phyloP scores from a whole-genome alignment of 2,329 filamentous ascomycete genomes.

The Talaromyces marneffei region DNA sequence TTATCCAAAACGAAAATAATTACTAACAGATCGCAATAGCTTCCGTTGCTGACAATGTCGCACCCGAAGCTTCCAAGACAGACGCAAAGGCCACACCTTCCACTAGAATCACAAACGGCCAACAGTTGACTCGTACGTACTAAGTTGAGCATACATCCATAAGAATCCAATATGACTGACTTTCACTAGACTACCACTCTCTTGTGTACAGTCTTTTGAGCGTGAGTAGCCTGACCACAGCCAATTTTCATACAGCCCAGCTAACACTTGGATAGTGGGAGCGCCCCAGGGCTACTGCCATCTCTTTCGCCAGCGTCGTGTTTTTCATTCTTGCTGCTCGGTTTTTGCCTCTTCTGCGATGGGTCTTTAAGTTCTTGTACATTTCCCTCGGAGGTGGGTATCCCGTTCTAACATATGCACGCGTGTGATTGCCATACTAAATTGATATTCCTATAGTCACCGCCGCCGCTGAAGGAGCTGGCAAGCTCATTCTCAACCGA shows the following conservation, averaged over 20 bases:
- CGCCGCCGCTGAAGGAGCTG: constrained; percentile 52
- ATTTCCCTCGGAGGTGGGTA: constrained; percentile 53
- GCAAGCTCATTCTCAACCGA: constrained; percentile 51
- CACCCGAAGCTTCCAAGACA: constrained; percentile 52
- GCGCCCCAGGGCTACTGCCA: constrained; percentile 58
- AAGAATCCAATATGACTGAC: neutral
- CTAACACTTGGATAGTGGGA: constrained; percentile 47
- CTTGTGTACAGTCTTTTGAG: constrained; percentile 61
- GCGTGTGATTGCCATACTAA: neutral
- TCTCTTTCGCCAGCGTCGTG: constrained; percentile 53
- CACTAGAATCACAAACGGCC: constrained; percentile 53
- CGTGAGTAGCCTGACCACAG: constrained; percentile 34
- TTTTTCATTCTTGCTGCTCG: constrained; percentile 57
- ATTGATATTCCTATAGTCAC: constrained; percentile 32
- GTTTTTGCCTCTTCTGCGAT: constrained; percentile 58
- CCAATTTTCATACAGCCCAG: neutral
- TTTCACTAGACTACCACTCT: constrained; percentile 54
- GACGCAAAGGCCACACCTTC: constrained; percentile 47
- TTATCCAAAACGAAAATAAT: neutral
- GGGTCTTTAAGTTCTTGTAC: constrained; percentile 56
- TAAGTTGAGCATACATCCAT: neutral
- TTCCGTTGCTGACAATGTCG: constrained; percentile 53
- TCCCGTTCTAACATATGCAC: neutral
- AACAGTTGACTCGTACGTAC: constrained; percentile 55
- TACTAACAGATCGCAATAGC: constrained; percentile 31